phyloP scores from a whole-genome alignment of 345 rosid species.

The Streptanthus diversifolius region DNA sequence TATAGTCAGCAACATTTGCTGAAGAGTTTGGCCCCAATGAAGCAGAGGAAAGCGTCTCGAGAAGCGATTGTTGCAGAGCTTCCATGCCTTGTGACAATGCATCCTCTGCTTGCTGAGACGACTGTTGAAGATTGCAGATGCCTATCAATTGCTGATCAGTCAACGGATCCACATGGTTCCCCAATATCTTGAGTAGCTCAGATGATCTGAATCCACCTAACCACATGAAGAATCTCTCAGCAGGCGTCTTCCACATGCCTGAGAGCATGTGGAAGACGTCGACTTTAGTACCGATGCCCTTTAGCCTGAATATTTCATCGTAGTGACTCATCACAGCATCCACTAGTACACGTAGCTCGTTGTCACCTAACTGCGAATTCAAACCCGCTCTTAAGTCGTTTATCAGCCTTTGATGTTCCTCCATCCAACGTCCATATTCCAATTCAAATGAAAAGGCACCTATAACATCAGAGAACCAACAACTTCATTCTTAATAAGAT shows the following conservation, averaged over 20 bases:
- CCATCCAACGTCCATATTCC: slow-evolving; percentile 80
- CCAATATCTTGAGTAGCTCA: slow-evolving; percentile 84
- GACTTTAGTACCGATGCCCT: slow-evolving; percentile 65
- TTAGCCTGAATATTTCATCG: slow-evolving; percentile 67
- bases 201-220: slow-evolving; percentile 94
- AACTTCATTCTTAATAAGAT: neutral
- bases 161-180: slow-evolving; percentile 83
- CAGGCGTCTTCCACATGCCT: slow-evolving; percentile 96
- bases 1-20: slow-evolving; percentile 77
- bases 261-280: slow-evolving; percentile 96
- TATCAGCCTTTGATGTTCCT: slow-evolving; percentile 78
- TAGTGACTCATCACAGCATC: slow-evolving; percentile 80
- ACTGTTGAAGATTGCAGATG: slow-evolving; percentile 87
- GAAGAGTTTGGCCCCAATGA: slow-evolving; percentile 59
- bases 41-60: slow-evolving; percentile 69
- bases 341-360: slow-evolving; percentile 62
- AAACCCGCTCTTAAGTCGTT: slow-evolving; percentile 69
- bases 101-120: slow-evolving; percentile 98
- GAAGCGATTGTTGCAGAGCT: slow-evolving; percentile 86
- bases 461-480: slow-evolving; percentile 23
- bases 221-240: slow-evolving; percentile 97
- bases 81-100: slow-evolving; percentile 98
- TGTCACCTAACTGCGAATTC: slow-evolving; percentile 58
- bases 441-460: slow-evolving; percentile 76
- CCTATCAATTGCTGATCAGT: slow-evolving; percentile 92